Percentiles rank a stretch among this genome's conserved stretches.
Conservation (phyloP, 139 green algal genomes). For the Nannochloris sp. region DNA sequence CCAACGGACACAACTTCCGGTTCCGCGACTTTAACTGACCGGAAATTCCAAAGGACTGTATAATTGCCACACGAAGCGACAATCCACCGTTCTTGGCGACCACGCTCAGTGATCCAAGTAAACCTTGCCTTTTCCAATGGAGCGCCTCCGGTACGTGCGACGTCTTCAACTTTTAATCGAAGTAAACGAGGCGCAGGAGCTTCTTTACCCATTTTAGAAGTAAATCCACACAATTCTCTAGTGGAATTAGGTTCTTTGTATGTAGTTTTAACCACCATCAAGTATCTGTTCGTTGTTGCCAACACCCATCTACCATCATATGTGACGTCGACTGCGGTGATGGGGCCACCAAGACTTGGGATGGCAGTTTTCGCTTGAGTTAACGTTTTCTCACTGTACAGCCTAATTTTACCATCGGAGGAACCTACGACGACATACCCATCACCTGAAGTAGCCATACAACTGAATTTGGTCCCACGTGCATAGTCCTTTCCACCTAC, state of each 20-base stretch:
- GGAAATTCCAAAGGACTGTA: slow-evolving; percentile 83
- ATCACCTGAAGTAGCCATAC: slow-evolving; percentile 69
- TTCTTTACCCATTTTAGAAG: slow-evolving; percentile 46
- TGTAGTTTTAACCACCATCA: slow-evolving; percentile 87
- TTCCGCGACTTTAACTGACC: slow-evolving; percentile 43
- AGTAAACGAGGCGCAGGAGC: slow-evolving; percentile 75
- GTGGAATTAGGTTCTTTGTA: slow-evolving; percentile 55
- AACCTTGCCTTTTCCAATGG: slow-evolving; percentile 61
- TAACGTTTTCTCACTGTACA: slow-evolving; percentile 82
- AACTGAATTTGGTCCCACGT: slow-evolving; percentile 63
- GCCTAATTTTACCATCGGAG: slow-evolving; percentile 75
- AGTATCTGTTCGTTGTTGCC: slow-evolving; percentile 87
- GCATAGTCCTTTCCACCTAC: slow-evolving; percentile 84
- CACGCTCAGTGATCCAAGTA: slow-evolving; percentile 81
- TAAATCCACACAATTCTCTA: slow-evolving; percentile 67
- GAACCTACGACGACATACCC: slow-evolving; percentile 83
- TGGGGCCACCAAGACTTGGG: slow-evolving; percentile 77
- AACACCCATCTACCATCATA: slow-evolving; percentile 84
- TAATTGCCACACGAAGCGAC: slow-evolving; percentile 69
- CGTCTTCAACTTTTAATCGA: slow-evolving; percentile 74
- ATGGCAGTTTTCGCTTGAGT: slow-evolving; percentile 78
- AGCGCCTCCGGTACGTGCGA: slow-evolving; percentile 12
- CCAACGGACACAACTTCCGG: slow-evolving; percentile 46
- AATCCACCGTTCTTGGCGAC: slow-evolving; percentile 75
- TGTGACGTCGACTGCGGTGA: slow-evolving; percentile 88